Conservation (phyloP, 1,284 basidiomycete genomes). For the Ustilago sp. region DNA sequence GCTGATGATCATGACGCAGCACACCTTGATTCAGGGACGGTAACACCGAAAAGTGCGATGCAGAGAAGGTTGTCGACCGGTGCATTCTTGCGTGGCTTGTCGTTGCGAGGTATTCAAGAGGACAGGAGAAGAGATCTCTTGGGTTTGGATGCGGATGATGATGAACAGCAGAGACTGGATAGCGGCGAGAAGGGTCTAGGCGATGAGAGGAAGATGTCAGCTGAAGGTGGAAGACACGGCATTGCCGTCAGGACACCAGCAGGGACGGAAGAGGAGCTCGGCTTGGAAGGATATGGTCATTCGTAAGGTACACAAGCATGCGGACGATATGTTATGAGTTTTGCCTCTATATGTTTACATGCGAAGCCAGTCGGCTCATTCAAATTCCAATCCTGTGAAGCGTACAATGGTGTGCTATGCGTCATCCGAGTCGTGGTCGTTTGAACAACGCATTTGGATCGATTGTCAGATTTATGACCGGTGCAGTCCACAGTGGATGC, state of each 20-base stretch:
- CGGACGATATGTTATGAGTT: slow-evolving; percentile 7
- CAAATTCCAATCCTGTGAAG: neutral
- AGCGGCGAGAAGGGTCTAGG: neutral
- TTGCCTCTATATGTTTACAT: slow-evolving; percentile 17
- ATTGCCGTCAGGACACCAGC: slow-evolving; percentile 36
- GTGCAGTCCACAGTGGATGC: neutral
- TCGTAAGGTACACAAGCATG: neutral
- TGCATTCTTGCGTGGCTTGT: slow-evolving; percentile 48
- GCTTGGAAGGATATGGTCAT: slow-evolving; percentile 47
- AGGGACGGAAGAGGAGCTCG: slow-evolving; percentile 42
- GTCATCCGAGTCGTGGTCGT: slow-evolving; percentile 23
- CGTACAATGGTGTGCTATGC: neutral
- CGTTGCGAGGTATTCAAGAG: slow-evolving; percentile 56
- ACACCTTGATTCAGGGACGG: slow-evolving; percentile 30
- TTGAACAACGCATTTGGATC: slow-evolving; percentile 35
- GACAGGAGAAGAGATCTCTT: slow-evolving; percentile 50
- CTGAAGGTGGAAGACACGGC: slow-evolving; percentile 32
- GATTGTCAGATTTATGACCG: slow-evolving; percentile 22
- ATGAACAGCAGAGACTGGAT: neutral
- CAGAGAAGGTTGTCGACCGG: slow-evolving; percentile 58
- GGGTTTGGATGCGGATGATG: slow-evolving; percentile 39
- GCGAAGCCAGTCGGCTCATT: neutral
- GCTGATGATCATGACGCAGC: slow-evolving; percentile 44
- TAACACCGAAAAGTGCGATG: slow-evolving; percentile 38
- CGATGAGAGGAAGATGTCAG: slow-evolving; percentile 15